These are phyloP conservation scores for Hypoxylon sp. DNA, from an alignment of 2,329 filamentous ascomycete species.

Conservation along the genomic window DNA sequence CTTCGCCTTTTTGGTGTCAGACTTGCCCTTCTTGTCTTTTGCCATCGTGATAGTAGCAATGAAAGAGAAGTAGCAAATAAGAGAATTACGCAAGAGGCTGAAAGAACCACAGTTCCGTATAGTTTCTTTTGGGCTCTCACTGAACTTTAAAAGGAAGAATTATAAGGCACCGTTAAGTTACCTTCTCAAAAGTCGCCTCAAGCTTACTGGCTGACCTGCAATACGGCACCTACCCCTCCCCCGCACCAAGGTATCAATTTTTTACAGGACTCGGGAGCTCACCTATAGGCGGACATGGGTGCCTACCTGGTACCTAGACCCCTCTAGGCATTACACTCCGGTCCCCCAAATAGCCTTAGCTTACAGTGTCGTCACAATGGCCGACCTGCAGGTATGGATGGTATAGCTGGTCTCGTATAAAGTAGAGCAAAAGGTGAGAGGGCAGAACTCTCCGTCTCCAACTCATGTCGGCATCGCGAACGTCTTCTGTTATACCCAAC, in stretches of 20 bases:
- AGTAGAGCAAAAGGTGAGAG: constrained; percentile 14
- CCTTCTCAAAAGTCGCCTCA: too few species aligned
- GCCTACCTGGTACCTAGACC: constrained; percentile 9
- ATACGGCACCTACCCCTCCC: constrained; percentile 25
- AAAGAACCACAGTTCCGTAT: background rate
- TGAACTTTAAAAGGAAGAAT: background rate
- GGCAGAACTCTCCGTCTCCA: constrained; percentile 1
- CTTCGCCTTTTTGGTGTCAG: constrained; percentile 55
- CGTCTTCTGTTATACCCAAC: constrained; percentile 13
- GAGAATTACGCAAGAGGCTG: background rate
- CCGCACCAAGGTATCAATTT: constrained; percentile 23
- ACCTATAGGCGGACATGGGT: too few species aligned
- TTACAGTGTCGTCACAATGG: constrained; percentile 7
- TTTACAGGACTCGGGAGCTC: too few species aligned
- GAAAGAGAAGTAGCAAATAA: too few species aligned
- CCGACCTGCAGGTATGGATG: constrained; percentile 4
- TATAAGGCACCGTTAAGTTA: too few species aligned
- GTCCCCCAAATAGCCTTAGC: constrained; percentile 14
- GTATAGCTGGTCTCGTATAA: background rate
- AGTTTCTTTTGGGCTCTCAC: background rate
- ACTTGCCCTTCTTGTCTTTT: constrained; percentile 56
- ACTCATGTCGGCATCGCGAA: constrained; percentile 8
- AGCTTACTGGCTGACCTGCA: background rate
- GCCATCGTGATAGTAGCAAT: constrained; percentile 46
- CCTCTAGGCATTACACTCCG: background rate